phyloP scores from a whole-genome alignment of 331 rosid genomes.

The Saraca asoca region DNA sequence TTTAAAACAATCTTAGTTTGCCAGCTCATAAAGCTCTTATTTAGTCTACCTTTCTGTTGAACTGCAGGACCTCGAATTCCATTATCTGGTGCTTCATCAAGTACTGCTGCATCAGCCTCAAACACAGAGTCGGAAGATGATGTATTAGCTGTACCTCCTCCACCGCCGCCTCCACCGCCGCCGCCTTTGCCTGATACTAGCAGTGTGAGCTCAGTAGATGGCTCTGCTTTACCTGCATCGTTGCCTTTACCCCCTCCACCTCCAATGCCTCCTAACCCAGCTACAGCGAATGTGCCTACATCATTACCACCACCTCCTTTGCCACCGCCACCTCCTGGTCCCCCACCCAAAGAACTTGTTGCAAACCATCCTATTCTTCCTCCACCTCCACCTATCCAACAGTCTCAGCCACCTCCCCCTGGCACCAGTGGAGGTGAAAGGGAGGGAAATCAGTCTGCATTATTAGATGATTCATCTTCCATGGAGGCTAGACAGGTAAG shows the following conservation, averaged over 20 bases:
- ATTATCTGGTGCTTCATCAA: conserved; percentile 76
- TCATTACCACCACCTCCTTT: conserved; percentile 79
- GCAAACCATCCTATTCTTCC: conserved; percentile 58
- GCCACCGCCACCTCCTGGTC: conserved; percentile 99
- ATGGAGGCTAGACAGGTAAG: conserved; percentile 69
- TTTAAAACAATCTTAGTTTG: conserved; percentile 23
- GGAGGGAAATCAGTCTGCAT: conserved; percentile 59
- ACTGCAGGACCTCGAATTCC: conserved; percentile 93
- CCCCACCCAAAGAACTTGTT: conserved; percentile 75
- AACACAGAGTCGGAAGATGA: conserved; percentile 61
- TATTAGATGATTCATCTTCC: conserved; percentile 54
- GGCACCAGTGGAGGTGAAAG: conserved; percentile 60
- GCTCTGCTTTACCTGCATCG: conserved; percentile 64
- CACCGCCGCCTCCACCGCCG: conserved; percentile 62
- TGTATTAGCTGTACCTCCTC: conserved; percentile 65
- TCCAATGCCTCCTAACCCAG: conserved; percentile 88
- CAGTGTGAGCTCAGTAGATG: conserved; percentile 52
- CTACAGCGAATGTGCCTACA: conserved; percentile 50
- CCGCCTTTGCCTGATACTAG: conserved; percentile 66
- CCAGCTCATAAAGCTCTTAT: conserved; percentile 7
- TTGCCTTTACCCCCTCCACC: conserved; percentile 97
- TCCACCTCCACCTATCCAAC: conserved; percentile 80
- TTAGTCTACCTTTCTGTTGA: conserved; percentile 36
- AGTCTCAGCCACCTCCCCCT: conserved; percentile 72
- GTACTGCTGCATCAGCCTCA: conserved; percentile 74